Percentiles rank a stretch among this genome's conserved stretches.
Conservation (phyloP, 208 protist genomes). For the Leishmania lainsoni region DNA sequence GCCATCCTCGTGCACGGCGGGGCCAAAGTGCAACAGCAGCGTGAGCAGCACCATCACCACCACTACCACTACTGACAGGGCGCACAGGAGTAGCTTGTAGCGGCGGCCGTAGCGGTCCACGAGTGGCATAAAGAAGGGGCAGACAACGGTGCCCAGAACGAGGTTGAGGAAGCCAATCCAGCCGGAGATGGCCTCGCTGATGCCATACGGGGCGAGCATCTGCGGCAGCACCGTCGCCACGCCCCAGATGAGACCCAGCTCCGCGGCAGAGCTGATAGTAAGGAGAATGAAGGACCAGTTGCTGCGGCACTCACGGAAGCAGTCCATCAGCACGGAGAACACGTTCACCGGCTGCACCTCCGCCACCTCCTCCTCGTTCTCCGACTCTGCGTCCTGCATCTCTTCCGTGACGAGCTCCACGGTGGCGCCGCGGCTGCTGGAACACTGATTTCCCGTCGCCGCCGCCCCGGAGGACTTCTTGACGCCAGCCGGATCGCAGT, state of each 20-base stretch:
- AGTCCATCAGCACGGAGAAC: slow-evolving; percentile 70
- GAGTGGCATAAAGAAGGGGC: slow-evolving; percentile 70
- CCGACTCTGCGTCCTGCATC: neutral
- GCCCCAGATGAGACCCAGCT: slow-evolving; percentile 75
- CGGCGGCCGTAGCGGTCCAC: slow-evolving; percentile 40
- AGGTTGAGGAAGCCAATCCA: slow-evolving; percentile 81
- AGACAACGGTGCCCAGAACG: slow-evolving; percentile 59
- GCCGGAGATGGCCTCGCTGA: slow-evolving; percentile 57
- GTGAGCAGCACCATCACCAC: slow-evolving; percentile 48
- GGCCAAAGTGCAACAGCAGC: slow-evolving; percentile 64
- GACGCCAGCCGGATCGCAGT: neutral
- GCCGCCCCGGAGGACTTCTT: neutral
- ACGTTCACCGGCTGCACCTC: slow-evolving; percentile 65
- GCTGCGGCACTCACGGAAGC: slow-evolving; percentile 44
- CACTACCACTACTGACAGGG: slow-evolving; percentile 41
- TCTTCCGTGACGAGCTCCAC: neutral
- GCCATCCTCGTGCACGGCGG: slow-evolving; percentile 30
- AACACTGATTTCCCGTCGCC: slow-evolving; percentile 1
- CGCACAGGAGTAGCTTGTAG: slow-evolving; percentile 64
- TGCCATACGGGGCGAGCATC: slow-evolving; percentile 64
- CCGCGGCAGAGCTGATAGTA: slow-evolving; percentile 53
- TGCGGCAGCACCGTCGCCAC: slow-evolving; percentile 78
- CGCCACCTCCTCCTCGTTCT: slow-evolving; percentile 19
- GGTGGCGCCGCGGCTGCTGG: neutral
- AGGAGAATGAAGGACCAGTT: slow-evolving; percentile 71